Evolutionary conservation across 148 eudicot species (phyloP), one percentile per base, ranked within the genome.

Genomic region (Chenopodium berlandieri): DNA sequence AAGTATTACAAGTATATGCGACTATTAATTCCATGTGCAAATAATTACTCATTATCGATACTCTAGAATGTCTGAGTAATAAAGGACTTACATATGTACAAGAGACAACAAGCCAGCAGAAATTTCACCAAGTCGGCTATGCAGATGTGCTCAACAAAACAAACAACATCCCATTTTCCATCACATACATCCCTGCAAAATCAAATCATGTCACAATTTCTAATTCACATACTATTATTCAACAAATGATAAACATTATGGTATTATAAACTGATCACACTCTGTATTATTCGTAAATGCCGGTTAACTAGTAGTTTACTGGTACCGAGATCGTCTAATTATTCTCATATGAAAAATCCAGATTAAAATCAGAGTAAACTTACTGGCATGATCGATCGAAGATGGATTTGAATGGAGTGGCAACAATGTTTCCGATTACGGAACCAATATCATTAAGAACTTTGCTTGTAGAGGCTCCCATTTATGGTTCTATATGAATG

Each of bases 371-470:
- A 13, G 22, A 56, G 62, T 16, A 56, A 13, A 58, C 87, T 73
- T 89, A 89, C 91, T 85, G 37, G 86, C 91, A 89, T 17, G 90
- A 88, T 52, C 85, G 84, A 19, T 84, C 82, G 56, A 88, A 83
- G 23, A 88, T 50, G 48, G 86, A 56, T 86, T 88, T 88, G 44
- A 85, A 54, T 4, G 89, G 89, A 71, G 87, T 86, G 23, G 66
- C 81, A 16, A 88, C 31, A 14, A 84, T 86, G 48, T 79, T 83
- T 34, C 80, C 91, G 6, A 89, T 73, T 30, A 75, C 78, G 12
- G 85, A 54, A 46, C 89, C 89, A 76, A 85, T 22, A 30, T 84
- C 87, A 71, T 78, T 79, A 13, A 83, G 79, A 60, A 75, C 75
- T 80, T 84, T 88, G 75, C 91, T 85, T 6, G 84, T 65, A 9